Base-by-base conservation (phyloP, 306 rosid species). In the Urtica urens region DNA sequence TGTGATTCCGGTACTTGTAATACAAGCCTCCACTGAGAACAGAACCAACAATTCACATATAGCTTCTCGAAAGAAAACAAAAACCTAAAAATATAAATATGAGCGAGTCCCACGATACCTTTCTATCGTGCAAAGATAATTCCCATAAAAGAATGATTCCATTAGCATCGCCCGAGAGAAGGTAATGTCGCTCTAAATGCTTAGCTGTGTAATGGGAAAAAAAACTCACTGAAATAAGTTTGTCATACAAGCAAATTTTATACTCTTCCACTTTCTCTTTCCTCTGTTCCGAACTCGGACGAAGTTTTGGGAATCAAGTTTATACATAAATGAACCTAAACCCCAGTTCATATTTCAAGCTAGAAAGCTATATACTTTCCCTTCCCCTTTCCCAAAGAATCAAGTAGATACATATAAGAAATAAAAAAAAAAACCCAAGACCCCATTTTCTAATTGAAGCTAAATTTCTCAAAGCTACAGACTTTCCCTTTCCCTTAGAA, bases 151-250 rank as follows among this genome's bases (percentile, higher is more conserved):
- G 47, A 73, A 82, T 75, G 53, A 42, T 73, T 51, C 97, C 95
- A 55, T 66, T 84, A 45, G 93, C 73, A 78, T 84, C 97, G 33
- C 95, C 97, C 37, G 97, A 79, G 22, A 84, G 69, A 71, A 90
- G 73, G 61, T 78, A 90, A 67, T 90, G 93, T 45, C 62, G 55
- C 62, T 72, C 74, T 51, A 81, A 79, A 43, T 65, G 62, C 62
- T 77, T 85, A 53, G 81, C 95, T 90, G 70, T 57, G 14, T 53
- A n/a, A 60, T 21, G 46, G 22, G 52, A 35, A 23, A 10, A 10
- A 17, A n/a, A 27, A 29, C 3, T 8, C 23, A 21, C 23, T 49
- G 38, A 33, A 33, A 24, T 37, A 27, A 6, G 21, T n/a, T n/a
- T n/a, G n/a, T n/a, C n/a, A n/a, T n/a, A n/a, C n/a, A n/a, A n/a